phyloP scores from a whole-genome alignment of 2,329 filamentous ascomycete genomes.

The Lasiodiplodia gonubiensis region DNA sequence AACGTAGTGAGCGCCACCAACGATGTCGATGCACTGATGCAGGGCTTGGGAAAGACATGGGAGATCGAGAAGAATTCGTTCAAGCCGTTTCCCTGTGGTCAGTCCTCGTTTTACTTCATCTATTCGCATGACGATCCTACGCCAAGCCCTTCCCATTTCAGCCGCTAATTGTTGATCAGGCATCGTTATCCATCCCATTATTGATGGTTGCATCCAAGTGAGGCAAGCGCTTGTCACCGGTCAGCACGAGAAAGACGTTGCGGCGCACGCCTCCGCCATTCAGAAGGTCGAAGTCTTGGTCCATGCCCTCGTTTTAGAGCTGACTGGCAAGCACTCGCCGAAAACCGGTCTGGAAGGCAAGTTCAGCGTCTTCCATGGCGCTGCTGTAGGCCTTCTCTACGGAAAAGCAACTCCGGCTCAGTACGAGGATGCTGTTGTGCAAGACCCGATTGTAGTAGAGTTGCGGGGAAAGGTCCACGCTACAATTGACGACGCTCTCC shows the following conservation, averaged over 20 bases:
- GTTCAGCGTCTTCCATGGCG: conserved; percentile 62
- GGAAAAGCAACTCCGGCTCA: conserved; percentile 59
- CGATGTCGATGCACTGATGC: conserved; percentile 48
- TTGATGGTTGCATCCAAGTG: conserved; percentile 59
- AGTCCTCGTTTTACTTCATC: conserved; percentile 1
- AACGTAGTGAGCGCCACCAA: conserved; percentile 57
- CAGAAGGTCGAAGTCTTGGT: conserved; percentile 52
- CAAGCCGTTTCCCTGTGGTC: conserved; percentile 61
- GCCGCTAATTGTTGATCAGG: conserved; percentile 32
- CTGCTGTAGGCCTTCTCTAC: conserved; percentile 57
- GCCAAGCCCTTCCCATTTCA: background rate
- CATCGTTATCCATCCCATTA: conserved; percentile 62
- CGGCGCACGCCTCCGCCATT: conserved; percentile 48
- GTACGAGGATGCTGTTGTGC: conserved; percentile 57
- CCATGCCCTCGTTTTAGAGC: conserved; percentile 59
- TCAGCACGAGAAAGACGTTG: conserved; percentile 31
- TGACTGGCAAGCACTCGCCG: conserved; percentile 59
- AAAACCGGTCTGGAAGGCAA: conserved; percentile 59
- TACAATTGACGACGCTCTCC: conserved; percentile 47
- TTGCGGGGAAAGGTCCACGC: conserved; percentile 56
- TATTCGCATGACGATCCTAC: background rate
- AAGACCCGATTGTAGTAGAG: conserved; percentile 47
- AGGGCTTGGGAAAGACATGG: conserved; percentile 50
- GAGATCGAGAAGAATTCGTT: conserved; percentile 61
- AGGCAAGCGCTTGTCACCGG: conserved; percentile 38